phyloP scores from a whole-genome alignment of 768 basidiomycete genomes.

The Crassisporium funariophilum region DNA sequence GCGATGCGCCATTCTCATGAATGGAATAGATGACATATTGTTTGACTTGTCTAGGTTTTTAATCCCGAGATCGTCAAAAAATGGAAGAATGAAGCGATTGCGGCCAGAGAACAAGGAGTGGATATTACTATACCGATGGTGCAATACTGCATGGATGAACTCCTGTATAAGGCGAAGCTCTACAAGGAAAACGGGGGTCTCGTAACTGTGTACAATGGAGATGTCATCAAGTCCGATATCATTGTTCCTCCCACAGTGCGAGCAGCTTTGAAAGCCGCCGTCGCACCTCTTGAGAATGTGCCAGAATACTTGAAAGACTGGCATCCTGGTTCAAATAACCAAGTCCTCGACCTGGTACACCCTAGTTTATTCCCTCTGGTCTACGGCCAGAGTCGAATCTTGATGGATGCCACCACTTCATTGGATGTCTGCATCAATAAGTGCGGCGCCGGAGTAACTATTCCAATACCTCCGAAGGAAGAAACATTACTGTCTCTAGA shows the following conservation, averaged over 20 bases:
- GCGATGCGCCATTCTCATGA: too few relatives aligned
- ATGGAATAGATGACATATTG: background rate
- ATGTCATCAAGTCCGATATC: slow-evolving; percentile 35
- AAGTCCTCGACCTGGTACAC: slow-evolving; percentile 48
- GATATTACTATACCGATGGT: slow-evolving; percentile 30
- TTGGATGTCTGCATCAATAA: slow-evolving; percentile 24
- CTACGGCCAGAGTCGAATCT: slow-evolving; percentile 32
- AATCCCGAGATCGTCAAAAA: slow-evolving; percentile 23
- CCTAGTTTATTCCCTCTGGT: slow-evolving; percentile 44
- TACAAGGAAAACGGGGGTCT: slow-evolving; percentile 9
- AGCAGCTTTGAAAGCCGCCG: slow-evolving; percentile 24
- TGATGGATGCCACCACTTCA: slow-evolving; percentile 15
- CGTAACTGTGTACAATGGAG: slow-evolving; percentile 26
- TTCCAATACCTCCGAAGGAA: background rate
- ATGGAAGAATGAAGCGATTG: slow-evolving; percentile 32
- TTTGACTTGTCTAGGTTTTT: slow-evolving; percentile 15
- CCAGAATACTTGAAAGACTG: slow-evolving; percentile 42
- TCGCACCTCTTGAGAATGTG: slow-evolving; percentile 34
- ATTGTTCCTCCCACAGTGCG: slow-evolving; percentile 28
- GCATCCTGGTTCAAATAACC: slow-evolving; percentile 45
- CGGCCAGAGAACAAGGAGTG: slow-evolving; percentile 7
- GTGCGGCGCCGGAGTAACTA: slow-evolving; percentile 23
- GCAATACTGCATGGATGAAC: slow-evolving; percentile 27
- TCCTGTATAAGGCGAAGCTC: slow-evolving; percentile 24
- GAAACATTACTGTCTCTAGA: too few relatives aligned